Percentiles rank a stretch among this genome's conserved stretches.
phyloP scores from a whole-genome alignment of 192 early-diverging fungal genomes.

The Podila epicladia region DNA sequence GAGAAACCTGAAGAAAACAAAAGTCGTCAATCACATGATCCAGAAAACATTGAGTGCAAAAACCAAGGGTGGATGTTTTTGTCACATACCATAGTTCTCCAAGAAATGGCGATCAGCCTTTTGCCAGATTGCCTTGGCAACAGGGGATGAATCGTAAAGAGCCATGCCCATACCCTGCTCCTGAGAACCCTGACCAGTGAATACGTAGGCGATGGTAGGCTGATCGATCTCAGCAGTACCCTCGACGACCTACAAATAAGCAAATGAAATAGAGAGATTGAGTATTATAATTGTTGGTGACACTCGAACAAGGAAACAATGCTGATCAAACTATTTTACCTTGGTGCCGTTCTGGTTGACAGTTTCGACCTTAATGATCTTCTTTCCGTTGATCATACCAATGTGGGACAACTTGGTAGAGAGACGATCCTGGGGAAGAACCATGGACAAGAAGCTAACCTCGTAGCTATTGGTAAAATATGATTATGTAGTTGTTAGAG shows the following conservation, averaged over 20 bases:
- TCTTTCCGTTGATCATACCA: constrained; percentile 96
- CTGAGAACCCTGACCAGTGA: constrained; percentile 97
- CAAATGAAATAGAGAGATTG: not conserved
- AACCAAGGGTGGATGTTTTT: not conserved
- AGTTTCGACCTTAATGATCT: constrained; percentile 92
- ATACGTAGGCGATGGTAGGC: constrained; percentile 89
- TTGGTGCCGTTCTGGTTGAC: constrained; percentile 85
- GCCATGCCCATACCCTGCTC: constrained; percentile 97
- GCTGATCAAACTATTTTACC: constrained; percentile 10
- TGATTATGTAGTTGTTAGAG: no score
- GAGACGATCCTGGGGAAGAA: constrained; percentile 88
- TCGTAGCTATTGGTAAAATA: constrained; percentile 61
- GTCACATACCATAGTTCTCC: constrained; percentile 71
- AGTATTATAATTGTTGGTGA: not conserved
- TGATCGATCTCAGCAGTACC: constrained; percentile 96
- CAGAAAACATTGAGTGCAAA: not conserved
- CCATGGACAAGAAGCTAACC: constrained; percentile 94
- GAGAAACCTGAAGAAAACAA: constrained; percentile 66
- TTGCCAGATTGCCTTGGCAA: constrained; percentile 92
- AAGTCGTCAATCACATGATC: not conserved
- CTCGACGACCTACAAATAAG: constrained; percentile 67
- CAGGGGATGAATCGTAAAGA: constrained; percentile 81
- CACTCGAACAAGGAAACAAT: not conserved
- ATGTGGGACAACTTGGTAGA: constrained; percentile 91
- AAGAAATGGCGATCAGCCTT: constrained; percentile 89